Evolutionary conservation across 2,329 filamentous ascomycete species (phyloP), one percentile per base, ranked within the genome.

Genomic region (Epichloe aotearoae): DNA sequence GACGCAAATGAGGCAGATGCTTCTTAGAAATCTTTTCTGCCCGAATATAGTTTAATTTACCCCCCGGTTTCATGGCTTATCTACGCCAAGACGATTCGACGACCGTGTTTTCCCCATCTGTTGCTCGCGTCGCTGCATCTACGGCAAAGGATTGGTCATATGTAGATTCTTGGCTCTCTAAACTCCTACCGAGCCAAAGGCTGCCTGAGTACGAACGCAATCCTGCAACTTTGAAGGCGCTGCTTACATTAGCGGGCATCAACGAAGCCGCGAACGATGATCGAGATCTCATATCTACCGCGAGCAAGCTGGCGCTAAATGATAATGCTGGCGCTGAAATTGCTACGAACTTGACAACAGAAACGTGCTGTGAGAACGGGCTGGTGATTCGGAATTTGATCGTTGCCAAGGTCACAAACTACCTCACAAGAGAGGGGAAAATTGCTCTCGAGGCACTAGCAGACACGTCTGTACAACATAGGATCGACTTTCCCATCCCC

Each of bases 71-170:
- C 39, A 37, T 42, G 39, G 41, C 17, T n/a, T 23, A 6, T 36
- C 38, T 8, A 11, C 10, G 17, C 15, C 44, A 47, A 19, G 17
- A 50, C 3, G 46, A 48, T 11, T 64, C 67, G 42, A 62, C 75
- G 12, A 78, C 80, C 54, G 82, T 85, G 51, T 85, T 84, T 68
- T 84, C 82, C 4, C 82, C 82, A 12, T 82, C 80, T 0, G 70
- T 82, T 34, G 80, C 81, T 49, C 84, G 88, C 52, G 83, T 86
- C 54, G 86, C 88, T 57, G 85, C 86, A 55, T 85, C 86, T 12
- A 82, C 86, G 55, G 86, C 88, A 45, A 90, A 91, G 63, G 90
- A 96, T 68, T 97, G 91, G 91, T 83, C 82, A 50, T 88, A 86
- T 57, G 78, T 96, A 58, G 88, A 94, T 67, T 73, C 74, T 59